Conservation (phyloP, 2,329 filamentous ascomycete genomes). For the Hypoxylon sp. region DNA sequence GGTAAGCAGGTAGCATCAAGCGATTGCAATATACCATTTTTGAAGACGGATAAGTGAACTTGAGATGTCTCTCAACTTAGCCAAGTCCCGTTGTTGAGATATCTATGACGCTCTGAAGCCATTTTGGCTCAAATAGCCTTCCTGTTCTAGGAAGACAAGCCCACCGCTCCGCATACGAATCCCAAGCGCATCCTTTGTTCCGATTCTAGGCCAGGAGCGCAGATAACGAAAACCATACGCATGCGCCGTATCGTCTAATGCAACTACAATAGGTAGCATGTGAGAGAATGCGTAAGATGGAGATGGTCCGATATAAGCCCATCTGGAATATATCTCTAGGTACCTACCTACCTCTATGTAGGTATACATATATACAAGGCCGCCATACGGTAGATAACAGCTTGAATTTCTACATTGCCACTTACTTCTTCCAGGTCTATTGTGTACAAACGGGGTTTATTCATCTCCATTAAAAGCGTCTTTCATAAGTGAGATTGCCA, state of each 20-base stretch:
- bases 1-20: conserved; percentile 11
- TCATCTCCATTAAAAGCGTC: not conserved
- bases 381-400: conserved; percentile 4
- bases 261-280: conserved; percentile 9
- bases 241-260: conserved; percentile 9
- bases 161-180: conserved; percentile 24
- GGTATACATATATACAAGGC: conserved; percentile 8
- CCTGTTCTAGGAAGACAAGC: conserved; percentile 26
- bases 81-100: conserved; percentile 11
- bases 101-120: conserved; percentile 27
- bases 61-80: conserved; percentile 19
- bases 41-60: conserved; percentile 1
- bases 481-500: conserved; percentile 7
- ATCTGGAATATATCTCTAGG: conserved; percentile 14
- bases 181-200: conserved; percentile 26
- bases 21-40: not conserved
- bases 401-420: not conserved
- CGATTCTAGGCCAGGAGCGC: conserved; percentile 20
- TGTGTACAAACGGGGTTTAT: not conserved
- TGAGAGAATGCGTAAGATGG: conserved; percentile 14
- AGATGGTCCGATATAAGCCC: conserved; percentile 15
- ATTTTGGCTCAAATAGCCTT: conserved; percentile 31
- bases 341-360: not conserved
- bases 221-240: conserved; percentile 22
- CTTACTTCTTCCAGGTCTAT: not conserved